Evolutionary conservation across 495 filamentous ascomycete genomes (phyloP), one percentile per base, ranked within the genome.

Genomic region (Xylaria venustula): DNA sequence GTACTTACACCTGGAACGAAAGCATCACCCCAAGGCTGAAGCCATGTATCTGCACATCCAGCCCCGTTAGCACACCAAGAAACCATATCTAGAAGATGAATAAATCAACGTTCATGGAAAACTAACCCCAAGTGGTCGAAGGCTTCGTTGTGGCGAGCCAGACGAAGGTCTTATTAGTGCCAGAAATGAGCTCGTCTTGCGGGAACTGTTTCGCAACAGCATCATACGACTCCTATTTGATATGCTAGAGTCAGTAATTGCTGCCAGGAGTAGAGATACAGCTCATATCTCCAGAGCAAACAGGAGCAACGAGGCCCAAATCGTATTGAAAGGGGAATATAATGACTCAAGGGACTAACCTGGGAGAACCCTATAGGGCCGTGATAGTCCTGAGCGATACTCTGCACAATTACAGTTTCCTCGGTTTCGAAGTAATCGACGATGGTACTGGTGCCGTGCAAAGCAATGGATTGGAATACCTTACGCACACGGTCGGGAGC

Each of bases 391-490:
- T 61, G 17, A 1, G 60, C 61, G n/a, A 47, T 42, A 34, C 56
- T 58, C 2, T 61, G 58, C 3, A 63, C 51, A 7, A 68, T 65
- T 5, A 68, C 63, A 17, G 42, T 22, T 7, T 67, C 66, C 9
- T 68, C 66, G 42, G 55, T 22, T 56, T 71, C 68, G 42, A 67
- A 66, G 53, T 57, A 65, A 7, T 62, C 40, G 25, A 57, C 56
- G 34, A 61, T 61, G 37, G 22, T 40, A 1, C 20, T 17, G 34
- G 64, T 47, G 0, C 63, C 41, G 59, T 68, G 66, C 55, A 71
- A 45, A 11, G 66, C 61, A 26, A 71, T 69, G 15, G 61, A 36
- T 36, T 71, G 63, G 61, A 60, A 71, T 11, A 71, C 63, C 3
- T 66, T 45, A 26, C 64, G 66, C 28, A 69, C 54, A 6, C 66